These are phyloP conservation scores for Peterozyma toletana DNA, from an alignment of 805 yeast species.

Conservation along the genomic window DNA sequence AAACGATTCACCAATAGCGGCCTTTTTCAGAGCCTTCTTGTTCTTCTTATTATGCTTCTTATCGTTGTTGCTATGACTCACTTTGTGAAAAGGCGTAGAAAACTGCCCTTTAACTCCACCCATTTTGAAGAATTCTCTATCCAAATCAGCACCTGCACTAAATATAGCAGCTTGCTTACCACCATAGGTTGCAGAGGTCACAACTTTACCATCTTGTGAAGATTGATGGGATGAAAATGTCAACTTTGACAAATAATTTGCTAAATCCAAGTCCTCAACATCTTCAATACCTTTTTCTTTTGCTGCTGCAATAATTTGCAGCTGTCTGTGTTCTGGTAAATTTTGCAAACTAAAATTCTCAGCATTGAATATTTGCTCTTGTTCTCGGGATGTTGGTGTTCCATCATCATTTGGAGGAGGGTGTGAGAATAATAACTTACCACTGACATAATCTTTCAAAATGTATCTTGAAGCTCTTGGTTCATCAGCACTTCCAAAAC, in stretches of 20 bases:
- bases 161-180: constrained; percentile 76
- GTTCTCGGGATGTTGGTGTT: constrained; percentile 42
- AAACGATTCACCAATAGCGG: too few relatives aligned
- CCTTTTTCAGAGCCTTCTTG: constrained; percentile 35
- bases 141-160: constrained; percentile 77
- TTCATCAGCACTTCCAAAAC: constrained; percentile 95
- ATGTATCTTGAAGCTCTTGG: constrained; percentile 89
- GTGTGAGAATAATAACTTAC: constrained; percentile 73
- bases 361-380: constrained; percentile 58
- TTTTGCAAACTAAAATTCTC: constrained; percentile 62
- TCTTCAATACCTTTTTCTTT: constrained; percentile 40
- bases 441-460: constrained; percentile 90
- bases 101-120: constrained; percentile 55
- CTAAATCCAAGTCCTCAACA: constrained; percentile 49
- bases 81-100: constrained; percentile 68
- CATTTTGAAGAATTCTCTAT: constrained; percentile 78
- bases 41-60: constrained; percentile 74
- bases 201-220: constrained; percentile 38
- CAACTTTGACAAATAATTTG: constrained; percentile 61
- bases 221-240: constrained; percentile 77
- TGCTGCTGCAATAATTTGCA: constrained; percentile 63
- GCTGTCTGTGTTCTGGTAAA: constrained; percentile 66
- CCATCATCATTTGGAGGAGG: constrained; percentile 82
- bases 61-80: constrained; percentile 18
- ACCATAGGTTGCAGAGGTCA: constrained; percentile 56